A percentile compares a stretch with the other conserved stretches of the same genome.
These are phyloP conservation scores for Chloris gayana DNA, from an alignment of 176 grass and related monocot species.

Conservation along the genomic window DNA sequence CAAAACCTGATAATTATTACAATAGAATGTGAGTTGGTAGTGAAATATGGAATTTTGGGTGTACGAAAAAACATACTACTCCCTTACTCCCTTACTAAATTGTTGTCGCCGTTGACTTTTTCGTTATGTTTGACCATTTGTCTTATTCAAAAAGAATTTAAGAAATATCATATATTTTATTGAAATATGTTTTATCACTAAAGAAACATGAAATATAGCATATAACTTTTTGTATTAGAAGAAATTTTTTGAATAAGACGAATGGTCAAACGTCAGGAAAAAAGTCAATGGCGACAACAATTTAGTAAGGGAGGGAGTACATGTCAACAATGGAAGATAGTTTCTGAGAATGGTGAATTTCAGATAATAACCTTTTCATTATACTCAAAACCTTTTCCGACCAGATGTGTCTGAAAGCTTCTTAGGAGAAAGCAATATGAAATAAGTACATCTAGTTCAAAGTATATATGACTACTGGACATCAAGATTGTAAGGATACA, in stretches of 20 bases:
- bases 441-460: conserved; percentile 37
- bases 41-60: conserved; percentile 16
- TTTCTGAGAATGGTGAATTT: conserved; percentile 22
- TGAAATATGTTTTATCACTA: too few species aligned
- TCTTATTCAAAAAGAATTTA: too few species aligned
- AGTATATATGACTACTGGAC: background rate
- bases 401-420: conserved; percentile 67
- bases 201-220: too few species aligned
- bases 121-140: too few species aligned
- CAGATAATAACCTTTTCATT: conserved; percentile 60
- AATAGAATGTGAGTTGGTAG: conserved; percentile 21
- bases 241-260: too few species aligned
- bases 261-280: too few species aligned
- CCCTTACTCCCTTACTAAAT: too few species aligned
- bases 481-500: conserved; percentile 70
- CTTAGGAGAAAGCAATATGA: conserved; percentile 56
- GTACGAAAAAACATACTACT: background rate
- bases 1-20: conserved; percentile 51
- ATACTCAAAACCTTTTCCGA: conserved; percentile 68
- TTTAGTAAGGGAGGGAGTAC: too few species aligned
- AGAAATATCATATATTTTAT: too few species aligned
- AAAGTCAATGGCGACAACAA: too few species aligned
- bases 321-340: conserved; percentile 10
- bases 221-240: too few species aligned
- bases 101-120: too few species aligned